Base-by-base conservation (phyloP, 2,329 filamentous ascomycete genomes). In the Domatiomyces catenatus region DNA sequence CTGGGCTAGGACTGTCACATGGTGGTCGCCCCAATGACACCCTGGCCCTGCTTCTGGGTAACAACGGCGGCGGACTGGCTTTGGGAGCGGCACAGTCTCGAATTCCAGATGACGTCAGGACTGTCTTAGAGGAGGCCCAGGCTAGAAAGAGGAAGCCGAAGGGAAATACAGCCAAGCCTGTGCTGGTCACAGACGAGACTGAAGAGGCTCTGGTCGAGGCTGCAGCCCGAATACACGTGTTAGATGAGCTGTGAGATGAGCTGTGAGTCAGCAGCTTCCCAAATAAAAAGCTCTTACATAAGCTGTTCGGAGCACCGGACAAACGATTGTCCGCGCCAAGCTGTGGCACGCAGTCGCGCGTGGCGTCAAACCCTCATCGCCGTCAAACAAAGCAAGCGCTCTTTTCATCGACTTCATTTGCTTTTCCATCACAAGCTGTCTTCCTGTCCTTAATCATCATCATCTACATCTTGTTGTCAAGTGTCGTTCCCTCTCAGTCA, bases 41-140 rank as follows among this genome's bases (percentile, higher is more conserved):
- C 19, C 43, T 45, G 8, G 8, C 43, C n/a, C 8, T 19, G 8
- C 10, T 12, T 45, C 18, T 45, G 43, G 52, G 71, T 71, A 1
- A 73, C 70, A 6, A n/a, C 52, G 18, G 54, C 54, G 17, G 26
- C 50, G 17, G 24, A 47, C 43, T 54, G 54, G 47, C 24, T 49
- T 22, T 50, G 51, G 1, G 50, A 48, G 5, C 26, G 55, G 15
- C 54, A 52, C 17, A 50, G 56, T 20, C 49, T 55, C 20, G 39
- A 12, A 12, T 49, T 10, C 48, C 48, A 4, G 42, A 46, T 15
- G 48, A 50, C 5, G 48, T 50, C 8, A 51, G 48, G 39, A 42
- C 36, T 24, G 42, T 57, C 20, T 46, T 57, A 8, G 28, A 46
- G 7, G 49, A 51, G 5, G 53, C 54, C 22, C 53, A 50, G 4